Percentiles rank a stretch among this genome's conserved stretches.
Evolutionary conservation across 2,329 filamentous ascomycete genomes (phyloP).

Genomic region (Fusarium sp.): DNA sequence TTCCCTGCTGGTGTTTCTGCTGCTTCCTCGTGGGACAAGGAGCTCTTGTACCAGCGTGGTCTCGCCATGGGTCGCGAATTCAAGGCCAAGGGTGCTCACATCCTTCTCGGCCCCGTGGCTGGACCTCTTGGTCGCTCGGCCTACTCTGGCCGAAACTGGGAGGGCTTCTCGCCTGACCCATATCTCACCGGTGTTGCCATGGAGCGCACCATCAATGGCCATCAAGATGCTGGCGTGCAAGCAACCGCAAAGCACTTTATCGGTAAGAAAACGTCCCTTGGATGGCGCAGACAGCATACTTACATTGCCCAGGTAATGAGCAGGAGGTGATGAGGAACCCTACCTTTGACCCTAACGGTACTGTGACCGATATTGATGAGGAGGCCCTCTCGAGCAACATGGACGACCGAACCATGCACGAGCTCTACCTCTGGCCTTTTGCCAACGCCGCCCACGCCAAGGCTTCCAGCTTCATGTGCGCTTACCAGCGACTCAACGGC

Average conservation of each 20-base stretch:
- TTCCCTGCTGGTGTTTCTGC: slow-evolving; percentile 70
- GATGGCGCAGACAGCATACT: background rate
- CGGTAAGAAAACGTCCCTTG: slow-evolving; percentile 8
- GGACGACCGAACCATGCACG: slow-evolving; percentile 68
- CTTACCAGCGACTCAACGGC: slow-evolving; percentile 82
- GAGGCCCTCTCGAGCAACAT: slow-evolving; percentile 56
- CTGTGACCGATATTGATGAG: slow-evolving; percentile 35
- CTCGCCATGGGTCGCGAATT: slow-evolving; percentile 65
- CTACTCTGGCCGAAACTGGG: slow-evolving; percentile 71
- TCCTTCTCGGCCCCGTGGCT: slow-evolving; percentile 62
- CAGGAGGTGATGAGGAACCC: slow-evolving; percentile 49
- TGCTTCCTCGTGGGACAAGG: slow-evolving; percentile 70
- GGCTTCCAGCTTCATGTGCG: slow-evolving; percentile 64
- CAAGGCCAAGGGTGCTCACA: slow-evolving; percentile 75
- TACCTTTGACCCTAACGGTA: slow-evolving; percentile 39
- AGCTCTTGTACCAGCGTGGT: slow-evolving; percentile 72
- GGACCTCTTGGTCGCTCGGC: slow-evolving; percentile 54
- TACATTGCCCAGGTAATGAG: slow-evolving; percentile 42
- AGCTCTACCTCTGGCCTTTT: slow-evolving; percentile 53
- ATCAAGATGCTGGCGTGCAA: slow-evolving; percentile 51
- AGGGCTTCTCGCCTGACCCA: slow-evolving; percentile 70
- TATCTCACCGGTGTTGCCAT: slow-evolving; percentile 68
- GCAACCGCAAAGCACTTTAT: slow-evolving; percentile 53
- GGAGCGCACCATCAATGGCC: slow-evolving; percentile 48
- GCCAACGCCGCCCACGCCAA: slow-evolving; percentile 47